Conservation (phyloP, 2,329 filamentous ascomycete species). For the Nannizziopsis arthrosporioides region DNA sequence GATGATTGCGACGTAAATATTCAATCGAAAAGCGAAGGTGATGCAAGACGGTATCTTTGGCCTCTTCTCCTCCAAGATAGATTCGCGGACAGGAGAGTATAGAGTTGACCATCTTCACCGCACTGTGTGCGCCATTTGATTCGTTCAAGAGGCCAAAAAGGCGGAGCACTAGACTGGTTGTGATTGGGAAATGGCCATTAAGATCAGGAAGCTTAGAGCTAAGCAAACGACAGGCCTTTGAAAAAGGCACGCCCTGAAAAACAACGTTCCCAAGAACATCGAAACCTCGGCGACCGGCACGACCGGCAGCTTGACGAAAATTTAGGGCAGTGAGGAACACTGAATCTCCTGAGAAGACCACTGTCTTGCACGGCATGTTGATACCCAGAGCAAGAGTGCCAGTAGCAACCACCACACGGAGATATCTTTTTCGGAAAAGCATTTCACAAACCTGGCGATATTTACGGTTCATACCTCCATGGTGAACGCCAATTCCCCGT, state of each 20-base stretch:
- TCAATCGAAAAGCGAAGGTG: slow-evolving; percentile 72
- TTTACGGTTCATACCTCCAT: slow-evolving; percentile 65
- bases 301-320: slow-evolving; percentile 64
- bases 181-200: slow-evolving; percentile 66
- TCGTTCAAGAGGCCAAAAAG: slow-evolving; percentile 56
- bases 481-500: slow-evolving; percentile 64
- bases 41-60: slow-evolving; percentile 58
- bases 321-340: slow-evolving; percentile 63
- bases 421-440: slow-evolving; percentile 59
- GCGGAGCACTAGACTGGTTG: slow-evolving; percentile 58
- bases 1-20: slow-evolving; percentile 57
- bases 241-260: slow-evolving; percentile 53
- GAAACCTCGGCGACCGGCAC: slow-evolving; percentile 68
- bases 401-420: slow-evolving; percentile 61
- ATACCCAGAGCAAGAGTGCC: slow-evolving; percentile 67
- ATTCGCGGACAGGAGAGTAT: slow-evolving; percentile 58
- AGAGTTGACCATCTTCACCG: slow-evolving; percentile 51
- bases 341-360: slow-evolving; percentile 63
- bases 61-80: slow-evolving; percentile 57
- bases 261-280: slow-evolving; percentile 72
- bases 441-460: slow-evolving; percentile 63
- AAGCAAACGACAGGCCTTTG: slow-evolving; percentile 56
- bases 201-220: slow-evolving; percentile 63
- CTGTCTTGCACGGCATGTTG: slow-evolving; percentile 75
- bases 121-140: slow-evolving; percentile 52